A percentile compares a stretch with the other conserved stretches of the same genome.
Conservation (phyloP, 1,284 basidiomycete species). For the Rhodofomes roseus region DNA sequence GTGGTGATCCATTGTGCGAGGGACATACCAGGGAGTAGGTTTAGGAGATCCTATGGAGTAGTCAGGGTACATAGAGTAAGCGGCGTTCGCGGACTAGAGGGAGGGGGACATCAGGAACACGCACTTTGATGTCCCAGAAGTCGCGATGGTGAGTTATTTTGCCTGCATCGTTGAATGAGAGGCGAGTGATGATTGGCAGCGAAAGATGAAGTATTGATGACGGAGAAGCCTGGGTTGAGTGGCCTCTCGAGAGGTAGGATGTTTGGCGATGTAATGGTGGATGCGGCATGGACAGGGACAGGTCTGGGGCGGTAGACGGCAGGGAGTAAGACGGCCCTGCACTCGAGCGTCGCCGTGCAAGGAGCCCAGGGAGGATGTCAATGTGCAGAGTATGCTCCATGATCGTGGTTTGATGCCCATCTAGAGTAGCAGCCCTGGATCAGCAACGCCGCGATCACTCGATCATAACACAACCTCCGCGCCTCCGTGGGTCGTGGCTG, state of each 20-base stretch:
- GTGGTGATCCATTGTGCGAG: conserved; percentile 63
- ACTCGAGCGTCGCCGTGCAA: conserved; percentile 16
- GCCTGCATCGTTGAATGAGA: conserved; percentile 73
- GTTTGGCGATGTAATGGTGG: conserved; percentile 27
- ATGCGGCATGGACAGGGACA: conserved; percentile 10
- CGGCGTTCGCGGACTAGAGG: too few relatives aligned
- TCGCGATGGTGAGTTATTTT: conserved; percentile 71
- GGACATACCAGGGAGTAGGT: conserved; percentile 62
- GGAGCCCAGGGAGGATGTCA: conserved; percentile 35
- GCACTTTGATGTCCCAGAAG: conserved; percentile 59
- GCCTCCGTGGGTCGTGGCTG: not conserved
- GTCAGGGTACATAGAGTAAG: too few relatives aligned
- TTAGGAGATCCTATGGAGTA: conserved; percentile 52
- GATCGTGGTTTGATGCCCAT: conserved; percentile 42
- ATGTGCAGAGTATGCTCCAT: conserved; percentile 49
- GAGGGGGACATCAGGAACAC: not conserved
- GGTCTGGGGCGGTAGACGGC: conserved; percentile 4
- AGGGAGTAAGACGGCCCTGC: not conserved
- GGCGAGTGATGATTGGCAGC: conserved; percentile 62
- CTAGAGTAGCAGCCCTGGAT: conserved; percentile 31
- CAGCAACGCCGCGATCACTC: conserved; percentile 8
- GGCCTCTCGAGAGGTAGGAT: conserved; percentile 28
- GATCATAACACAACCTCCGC: not conserved
- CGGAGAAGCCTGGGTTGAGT: conserved; percentile 36
- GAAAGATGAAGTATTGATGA: conserved; percentile 70